Conservation (phyloP, 352 stramenopile species). For the Phytophthora meadii region DNA sequence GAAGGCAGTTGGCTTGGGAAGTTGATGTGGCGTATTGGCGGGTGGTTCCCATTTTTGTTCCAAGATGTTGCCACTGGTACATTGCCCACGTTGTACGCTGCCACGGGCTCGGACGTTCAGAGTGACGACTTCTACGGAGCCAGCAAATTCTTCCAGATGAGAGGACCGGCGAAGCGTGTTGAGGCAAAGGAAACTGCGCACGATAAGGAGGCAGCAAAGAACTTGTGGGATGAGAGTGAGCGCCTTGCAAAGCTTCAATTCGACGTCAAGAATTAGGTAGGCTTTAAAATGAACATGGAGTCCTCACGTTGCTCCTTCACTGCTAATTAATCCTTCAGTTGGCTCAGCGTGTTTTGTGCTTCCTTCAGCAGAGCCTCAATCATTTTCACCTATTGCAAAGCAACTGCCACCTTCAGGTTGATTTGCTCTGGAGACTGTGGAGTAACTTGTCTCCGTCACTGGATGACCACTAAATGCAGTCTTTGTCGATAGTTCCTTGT, state of each 20-base stretch:
- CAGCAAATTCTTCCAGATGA: slow-evolving; percentile 31
- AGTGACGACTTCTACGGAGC: slow-evolving; percentile 55
- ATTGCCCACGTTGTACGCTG: slow-evolving; percentile 53
- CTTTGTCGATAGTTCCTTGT: too few relatives aligned
- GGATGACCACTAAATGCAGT: too few relatives aligned
- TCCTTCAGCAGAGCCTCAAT: too few relatives aligned
- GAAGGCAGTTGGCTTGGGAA: slow-evolving; percentile 22
- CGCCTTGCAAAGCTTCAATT: slow-evolving; percentile 19
- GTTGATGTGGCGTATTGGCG: slow-evolving; percentile 5
- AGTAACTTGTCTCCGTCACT: too few relatives aligned
- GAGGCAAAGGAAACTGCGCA: slow-evolving; percentile 8
- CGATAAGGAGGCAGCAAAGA: slow-evolving; percentile 9
- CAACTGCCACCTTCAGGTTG: too few relatives aligned
- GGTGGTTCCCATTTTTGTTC: neutral
- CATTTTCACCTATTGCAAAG: too few relatives aligned
- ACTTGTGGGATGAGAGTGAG: slow-evolving; percentile 37
- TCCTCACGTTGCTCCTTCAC: too few relatives aligned
- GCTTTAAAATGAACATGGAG: too few relatives aligned
- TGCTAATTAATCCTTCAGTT: too few relatives aligned
- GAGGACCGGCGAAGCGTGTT: slow-evolving; percentile 39
- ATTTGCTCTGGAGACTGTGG: too few relatives aligned
- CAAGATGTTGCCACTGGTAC: slow-evolving; percentile 36
- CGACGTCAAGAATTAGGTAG: slow-evolving; percentile 8
- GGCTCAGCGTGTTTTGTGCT: too few relatives aligned
- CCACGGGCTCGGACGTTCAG: slow-evolving; percentile 35